Evolutionary conservation across 129 eudicot genomes (phyloP).

Genomic region (Escallonia herrerae): DNA sequence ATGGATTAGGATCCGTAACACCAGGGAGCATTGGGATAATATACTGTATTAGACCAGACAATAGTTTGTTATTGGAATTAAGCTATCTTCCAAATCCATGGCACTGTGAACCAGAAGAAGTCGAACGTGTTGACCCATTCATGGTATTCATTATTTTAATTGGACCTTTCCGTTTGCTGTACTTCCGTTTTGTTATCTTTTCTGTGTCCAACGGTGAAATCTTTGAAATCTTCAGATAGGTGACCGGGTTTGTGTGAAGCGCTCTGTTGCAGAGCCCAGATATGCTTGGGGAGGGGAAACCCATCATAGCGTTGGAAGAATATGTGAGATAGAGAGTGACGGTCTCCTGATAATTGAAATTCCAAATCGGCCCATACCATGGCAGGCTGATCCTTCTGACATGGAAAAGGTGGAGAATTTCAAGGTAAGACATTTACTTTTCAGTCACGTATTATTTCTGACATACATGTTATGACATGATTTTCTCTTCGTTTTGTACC

Average conservation of each 20-base stretch:
- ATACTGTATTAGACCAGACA: conserved; percentile 87
- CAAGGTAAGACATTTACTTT: conserved; percentile 44
- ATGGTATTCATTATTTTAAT: conserved; percentile 35
- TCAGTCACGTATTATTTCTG: background rate
- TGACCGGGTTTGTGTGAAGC: conserved; percentile 93
- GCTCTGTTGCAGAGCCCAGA: conserved; percentile 96
- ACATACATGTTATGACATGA: background rate
- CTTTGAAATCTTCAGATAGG: conserved; percentile 57
- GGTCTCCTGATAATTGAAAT: conserved; percentile 93
- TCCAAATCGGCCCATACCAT: conserved; percentile 88
- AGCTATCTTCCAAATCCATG: conserved; percentile 98
- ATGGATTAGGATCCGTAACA: conserved; percentile 93
- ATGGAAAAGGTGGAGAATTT: conserved; percentile 97
- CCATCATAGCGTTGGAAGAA: conserved; percentile 94
- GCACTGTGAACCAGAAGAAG: conserved; percentile 99
- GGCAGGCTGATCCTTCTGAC: conserved; percentile 99
- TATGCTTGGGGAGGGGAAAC: conserved; percentile 99
- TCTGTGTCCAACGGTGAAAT: background rate
- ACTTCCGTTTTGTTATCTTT: background rate
- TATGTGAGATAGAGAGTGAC: conserved; percentile 86
- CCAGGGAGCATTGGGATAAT: conserved; percentile 99
- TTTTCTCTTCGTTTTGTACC: conserved; percentile 3
- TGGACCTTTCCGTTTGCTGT: background rate
- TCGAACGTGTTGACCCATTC: conserved; percentile 92
- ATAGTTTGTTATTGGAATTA: conserved; percentile 76